These are phyloP conservation scores for Candida ulmi DNA, from an alignment of 805 yeast species.

Conservation along the genomic window DNA sequence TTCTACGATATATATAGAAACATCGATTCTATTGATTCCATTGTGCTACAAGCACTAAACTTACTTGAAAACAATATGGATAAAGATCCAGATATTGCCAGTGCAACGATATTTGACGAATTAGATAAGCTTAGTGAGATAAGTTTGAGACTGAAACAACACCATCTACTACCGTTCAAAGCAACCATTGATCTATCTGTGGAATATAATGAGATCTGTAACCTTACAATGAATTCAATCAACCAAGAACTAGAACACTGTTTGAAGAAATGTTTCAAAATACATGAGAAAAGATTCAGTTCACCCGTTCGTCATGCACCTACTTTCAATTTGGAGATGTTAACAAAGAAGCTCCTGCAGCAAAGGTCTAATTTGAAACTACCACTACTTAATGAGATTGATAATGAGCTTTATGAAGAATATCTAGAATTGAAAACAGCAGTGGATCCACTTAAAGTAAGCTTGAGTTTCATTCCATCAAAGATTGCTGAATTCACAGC, in stretches of 20 bases:
- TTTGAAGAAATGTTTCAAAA: constrained; percentile 28
- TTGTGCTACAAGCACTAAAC: constrained; percentile 30
- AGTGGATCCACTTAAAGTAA: constrained; percentile 46
- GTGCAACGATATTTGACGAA: constrained; percentile 23
- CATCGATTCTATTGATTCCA: constrained; percentile 29
- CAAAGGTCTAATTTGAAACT: constrained; percentile 27
- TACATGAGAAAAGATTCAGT: constrained; percentile 32
- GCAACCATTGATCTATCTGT: constrained; percentile 32
- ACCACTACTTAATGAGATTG: constrained; percentile 35
- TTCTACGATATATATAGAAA: constrained; percentile 27
- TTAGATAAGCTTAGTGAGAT: constrained; percentile 28
- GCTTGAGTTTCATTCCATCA: constrained; percentile 45
- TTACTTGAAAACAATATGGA: constrained; percentile 27
- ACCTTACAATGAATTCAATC: constrained; percentile 36
- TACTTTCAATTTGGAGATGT: constrained; percentile 28
- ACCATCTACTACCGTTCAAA: constrained; percentile 24
- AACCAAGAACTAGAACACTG: constrained; percentile 33
- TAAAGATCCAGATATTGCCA: constrained; percentile 19
- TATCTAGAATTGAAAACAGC: constrained; percentile 36
- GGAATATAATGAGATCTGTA: constrained; percentile 39
- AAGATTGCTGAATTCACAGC: constrained; percentile 39
- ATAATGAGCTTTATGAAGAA: constrained; percentile 33
- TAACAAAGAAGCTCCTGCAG: constrained; percentile 26
- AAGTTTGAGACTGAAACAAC: constrained; percentile 22
- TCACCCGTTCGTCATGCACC: constrained; percentile 38